Evolutionary conservation across 2,329 filamentous ascomycete genomes (phyloP).

Genomic region (Alternaria novae-zelandiae): DNA sequence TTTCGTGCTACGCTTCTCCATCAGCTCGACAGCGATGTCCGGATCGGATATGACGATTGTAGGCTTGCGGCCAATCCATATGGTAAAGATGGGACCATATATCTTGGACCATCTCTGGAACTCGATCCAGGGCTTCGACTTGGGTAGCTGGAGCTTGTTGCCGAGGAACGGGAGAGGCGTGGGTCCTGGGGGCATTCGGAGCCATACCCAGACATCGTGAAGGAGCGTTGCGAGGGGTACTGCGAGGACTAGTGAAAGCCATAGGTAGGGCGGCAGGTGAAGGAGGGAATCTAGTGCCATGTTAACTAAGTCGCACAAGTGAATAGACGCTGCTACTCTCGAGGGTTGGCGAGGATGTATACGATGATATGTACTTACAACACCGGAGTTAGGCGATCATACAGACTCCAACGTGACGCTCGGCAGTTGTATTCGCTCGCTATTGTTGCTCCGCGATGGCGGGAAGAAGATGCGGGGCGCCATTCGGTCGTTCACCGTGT

Average conservation of each 20-base stretch:
- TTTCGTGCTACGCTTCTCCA: slow-evolving; percentile 55
- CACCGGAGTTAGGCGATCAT: slow-evolving; percentile 1
- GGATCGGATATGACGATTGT: slow-evolving; percentile 56
- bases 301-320: background rate
- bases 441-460: slow-evolving; percentile 16
- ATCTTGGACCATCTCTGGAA: slow-evolving; percentile 53
- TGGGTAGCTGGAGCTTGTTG: slow-evolving; percentile 42
- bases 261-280: slow-evolving; percentile 26
- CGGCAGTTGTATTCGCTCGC: slow-evolving; percentile 31
- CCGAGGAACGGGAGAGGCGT: slow-evolving; percentile 55
- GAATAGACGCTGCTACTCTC: background rate
- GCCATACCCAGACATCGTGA: slow-evolving; percentile 38
- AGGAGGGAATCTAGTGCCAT: slow-evolving; percentile 38
- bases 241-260: slow-evolving; percentile 35
- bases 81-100: slow-evolving; percentile 57
- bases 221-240: slow-evolving; percentile 34
- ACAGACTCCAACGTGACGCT: slow-evolving; percentile 12
- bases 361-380: slow-evolving; percentile 3
- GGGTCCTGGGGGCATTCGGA: slow-evolving; percentile 56
- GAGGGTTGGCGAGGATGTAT: background rate
- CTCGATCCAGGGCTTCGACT: slow-evolving; percentile 43
- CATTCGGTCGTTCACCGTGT: background rate
- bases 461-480: slow-evolving; percentile 18
- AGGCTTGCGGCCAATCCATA: slow-evolving; percentile 57
- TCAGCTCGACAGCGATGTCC: slow-evolving; percentile 51